A percentile compares a stretch with the other conserved stretches of the same genome.
phyloP scores from a whole-genome alignment of 306 rosid species.

The Quercus robur region DNA sequence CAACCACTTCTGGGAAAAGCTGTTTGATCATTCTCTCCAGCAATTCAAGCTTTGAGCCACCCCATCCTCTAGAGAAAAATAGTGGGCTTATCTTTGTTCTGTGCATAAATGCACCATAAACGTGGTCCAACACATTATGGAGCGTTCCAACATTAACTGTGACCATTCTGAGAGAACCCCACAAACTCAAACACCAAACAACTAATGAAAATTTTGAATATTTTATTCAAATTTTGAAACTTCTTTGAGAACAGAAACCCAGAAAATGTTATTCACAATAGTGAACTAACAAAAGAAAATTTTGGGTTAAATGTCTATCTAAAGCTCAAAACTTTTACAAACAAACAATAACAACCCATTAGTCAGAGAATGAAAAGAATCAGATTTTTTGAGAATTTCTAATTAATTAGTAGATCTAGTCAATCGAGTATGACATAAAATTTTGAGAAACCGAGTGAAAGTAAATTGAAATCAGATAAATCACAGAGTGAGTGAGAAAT shows the following conservation, averaged over 20 bases:
- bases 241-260: neutral
- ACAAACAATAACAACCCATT: neutral
- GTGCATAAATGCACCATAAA: conserved; percentile 92
- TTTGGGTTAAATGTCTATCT: neutral
- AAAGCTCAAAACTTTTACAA: neutral
- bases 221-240: neutral
- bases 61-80: conserved; percentile 92
- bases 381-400: neutral
- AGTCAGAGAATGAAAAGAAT: neutral
- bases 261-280: neutral
- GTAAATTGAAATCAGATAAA: neutral
- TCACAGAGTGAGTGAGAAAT: neutral
- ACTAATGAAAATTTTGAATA: neutral
- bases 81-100: conserved; percentile 76
- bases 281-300: neutral
- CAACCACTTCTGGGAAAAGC: conserved; percentile 64
- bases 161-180: conserved; percentile 44
- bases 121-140: conserved; percentile 87
- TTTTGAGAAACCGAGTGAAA: neutral
- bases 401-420: conserved; percentile 16
- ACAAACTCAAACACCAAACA: neutral
- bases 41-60: conserved; percentile 77
- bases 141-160: conserved; percentile 77
- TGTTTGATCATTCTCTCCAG: conserved; percentile 75
- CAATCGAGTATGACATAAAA: neutral